Conservation (phyloP, 2,329 filamentous ascomycete genomes). For the Orbilia blumenaviensis region DNA sequence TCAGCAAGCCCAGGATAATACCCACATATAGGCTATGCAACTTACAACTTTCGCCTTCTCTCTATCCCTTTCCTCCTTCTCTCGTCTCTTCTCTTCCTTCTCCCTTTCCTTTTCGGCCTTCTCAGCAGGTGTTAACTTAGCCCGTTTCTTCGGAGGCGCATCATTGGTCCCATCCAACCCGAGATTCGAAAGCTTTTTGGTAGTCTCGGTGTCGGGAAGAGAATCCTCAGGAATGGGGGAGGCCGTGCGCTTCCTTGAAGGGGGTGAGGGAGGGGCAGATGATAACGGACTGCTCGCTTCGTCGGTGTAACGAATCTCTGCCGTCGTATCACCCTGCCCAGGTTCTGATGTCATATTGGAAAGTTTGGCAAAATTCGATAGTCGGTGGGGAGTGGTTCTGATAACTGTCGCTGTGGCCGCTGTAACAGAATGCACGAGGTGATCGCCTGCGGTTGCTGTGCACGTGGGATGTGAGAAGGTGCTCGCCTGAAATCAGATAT, state of each 20-base stretch:
- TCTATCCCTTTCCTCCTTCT: conserved; percentile 63
- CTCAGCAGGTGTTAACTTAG: conserved; percentile 54
- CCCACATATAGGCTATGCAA: conserved; percentile 23
- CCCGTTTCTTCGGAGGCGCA: conserved; percentile 32
- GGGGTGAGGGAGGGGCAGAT: conserved; percentile 33
- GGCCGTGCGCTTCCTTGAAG: background rate
- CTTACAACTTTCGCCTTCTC: conserved; percentile 63
- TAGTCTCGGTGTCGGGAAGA: conserved; percentile 34
- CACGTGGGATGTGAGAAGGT: conserved; percentile 27
- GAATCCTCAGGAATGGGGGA: conserved; percentile 12
- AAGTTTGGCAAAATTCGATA: background rate
- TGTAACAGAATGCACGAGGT: background rate
- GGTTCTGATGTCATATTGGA: conserved; percentile 8
- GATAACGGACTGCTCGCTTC: conserved; percentile 43
- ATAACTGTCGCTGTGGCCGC: background rate
- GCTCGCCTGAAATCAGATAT: background rate
- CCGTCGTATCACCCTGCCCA: background rate
- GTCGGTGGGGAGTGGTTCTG: background rate
- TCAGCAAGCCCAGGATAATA: background rate
- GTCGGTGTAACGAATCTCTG: conserved; percentile 7
- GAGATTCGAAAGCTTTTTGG: conserved; percentile 42
- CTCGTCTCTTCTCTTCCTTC: conserved; percentile 62
- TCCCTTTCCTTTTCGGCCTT: conserved; percentile 63
- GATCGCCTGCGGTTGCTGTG: conserved; percentile 4
- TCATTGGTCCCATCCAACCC: conserved; percentile 31